Base-by-base conservation (phyloP, 768 basidiomycete species). In the Tricholoma sp. region DNA sequence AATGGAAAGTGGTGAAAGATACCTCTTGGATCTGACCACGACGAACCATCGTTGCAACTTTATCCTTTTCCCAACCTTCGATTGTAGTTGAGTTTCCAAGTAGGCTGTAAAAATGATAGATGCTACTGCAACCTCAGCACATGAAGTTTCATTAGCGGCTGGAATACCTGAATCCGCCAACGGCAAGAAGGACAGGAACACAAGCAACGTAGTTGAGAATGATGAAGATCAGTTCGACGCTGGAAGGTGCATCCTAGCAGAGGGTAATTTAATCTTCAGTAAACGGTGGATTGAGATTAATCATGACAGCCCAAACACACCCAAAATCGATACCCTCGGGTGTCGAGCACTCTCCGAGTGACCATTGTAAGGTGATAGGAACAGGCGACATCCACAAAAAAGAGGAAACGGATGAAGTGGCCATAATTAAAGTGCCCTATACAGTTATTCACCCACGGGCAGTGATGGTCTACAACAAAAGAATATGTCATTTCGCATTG, bases 21-120 rank as follows among this genome's bases (percentile, higher is more conserved):
- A 89, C 89, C 72, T 94, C 89, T 51, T 79, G 83, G 56, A 98
- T 88, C 69, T 89, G 91, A 5, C 95, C 96, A 56, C 88, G 76
- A 17, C 89, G 82, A 51, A 91, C 84, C 62, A 99, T 79, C 0
- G 84, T 89, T 4, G 94, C 88, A 1, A 85, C 93, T 70, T 89
- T 95, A 66, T 98, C 94, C 72, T 98, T 98, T 70, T 99, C 97
- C 91, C 92, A 96, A 0, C 89, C 85, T 73, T 99, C 97, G 50
- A 99, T 98, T 0, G 97, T 98, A 0, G 96, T 99, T 2, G 87
- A 84, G 69, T 99, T 99, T 9, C 79, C 80, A 6, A 80, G 63
- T 28, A 98, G 69, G 50, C 81, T 78, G 65, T 86, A 89, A 59
- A 95, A 83, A 61, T 98, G 97, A 66, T 94, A 98, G 18, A 98